Evolutionary conservation across 2,329 filamentous ascomycete species (phyloP).

Genomic region (Celoporthe dispersa): DNA sequence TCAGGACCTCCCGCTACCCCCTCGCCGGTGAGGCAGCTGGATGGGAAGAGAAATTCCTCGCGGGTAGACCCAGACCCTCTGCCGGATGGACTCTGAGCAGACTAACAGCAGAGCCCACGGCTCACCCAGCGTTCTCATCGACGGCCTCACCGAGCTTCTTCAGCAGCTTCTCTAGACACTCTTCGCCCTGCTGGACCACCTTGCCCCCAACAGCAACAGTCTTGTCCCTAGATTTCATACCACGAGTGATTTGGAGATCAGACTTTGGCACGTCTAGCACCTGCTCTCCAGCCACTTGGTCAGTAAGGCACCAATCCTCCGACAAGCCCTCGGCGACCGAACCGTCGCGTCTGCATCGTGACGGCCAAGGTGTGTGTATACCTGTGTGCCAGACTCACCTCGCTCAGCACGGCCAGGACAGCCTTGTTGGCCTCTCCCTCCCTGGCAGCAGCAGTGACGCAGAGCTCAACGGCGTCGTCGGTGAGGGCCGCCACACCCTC

Average conservation of each 20-base stretch:
- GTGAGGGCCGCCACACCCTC: conserved; percentile 64
- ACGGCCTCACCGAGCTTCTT: conserved; percentile 10
- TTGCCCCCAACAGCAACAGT: conserved; percentile 51
- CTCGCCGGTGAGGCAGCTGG: not conserved
- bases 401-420: conserved; percentile 64
- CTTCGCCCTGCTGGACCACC: conserved; percentile 34
- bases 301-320: not conserved
- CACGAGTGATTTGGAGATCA: conserved; percentile 64
- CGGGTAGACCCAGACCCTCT: not conserved
- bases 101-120: not conserved
- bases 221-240: conserved; percentile 68
- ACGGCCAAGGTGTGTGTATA: not conserved
- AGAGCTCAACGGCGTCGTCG: conserved; percentile 63
- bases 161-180: conserved; percentile 37
- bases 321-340: no score
- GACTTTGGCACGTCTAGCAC: conserved; percentile 66
- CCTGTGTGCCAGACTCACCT: conserved; percentile 46
- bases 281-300: conserved; percentile 39
- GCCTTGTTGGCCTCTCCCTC: conserved; percentile 74
- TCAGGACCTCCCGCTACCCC: not conserved
- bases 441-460: conserved; percentile 66
- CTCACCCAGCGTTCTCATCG: not conserved
- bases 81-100: not conserved
- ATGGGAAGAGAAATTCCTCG: not conserved
- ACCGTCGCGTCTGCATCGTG: not conserved